Base-by-base conservation (phyloP, 371 early-diverging fungal genomes). In the Circinella umbellata region DNA sequence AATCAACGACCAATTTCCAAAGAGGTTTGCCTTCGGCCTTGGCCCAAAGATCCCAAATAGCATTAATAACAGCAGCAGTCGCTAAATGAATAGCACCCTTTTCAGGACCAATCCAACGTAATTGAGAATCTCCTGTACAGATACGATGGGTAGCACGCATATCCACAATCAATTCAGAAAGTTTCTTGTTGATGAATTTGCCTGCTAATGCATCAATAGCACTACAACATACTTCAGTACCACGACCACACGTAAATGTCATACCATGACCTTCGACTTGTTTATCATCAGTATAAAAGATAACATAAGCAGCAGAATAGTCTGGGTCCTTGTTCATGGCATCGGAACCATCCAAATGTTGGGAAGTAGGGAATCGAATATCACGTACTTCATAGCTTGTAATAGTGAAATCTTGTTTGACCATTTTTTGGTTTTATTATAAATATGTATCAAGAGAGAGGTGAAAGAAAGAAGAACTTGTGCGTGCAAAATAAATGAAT, bases 261-360 rank as follows among this genome's bases (percentile, higher is more conserved):
- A 85, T 76, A 68, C 85, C 85, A 57, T 82, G 82, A 15, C 85
- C 85, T 63, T 76, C 80, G 8, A 80, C 35, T 7, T 67, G 69
- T 4, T 72, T 53, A 10, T 79, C 53, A 35, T 82, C 77, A 10
- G 82, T 85, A 47, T 82, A 80, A 46, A 85, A 82, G 60, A 82
- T 78, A 20, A 85, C 76, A 65, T 85, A 85, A 34, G 85, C 85
- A 48, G 85, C 85, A 54, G 85, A 85, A 46, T 85, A 85, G 66
- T 85, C 85, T 61, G 85, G 85, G 36, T 85, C 83, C 69, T 80
- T 82, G 74, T 82, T 85, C 85, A 85, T 85, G 53, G 85, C 85
- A 75, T 85, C 85, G 10, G 85, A 85, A 38, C 85, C 85, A 71
- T 82, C 82, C 42, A 82, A 69, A 34, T 72, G 69, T 37, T 78